A percentile compares a stretch with the other conserved stretches of the same genome.
phyloP scores from a whole-genome alignment of 345 rosid species.

The Raphanus sativus region DNA sequence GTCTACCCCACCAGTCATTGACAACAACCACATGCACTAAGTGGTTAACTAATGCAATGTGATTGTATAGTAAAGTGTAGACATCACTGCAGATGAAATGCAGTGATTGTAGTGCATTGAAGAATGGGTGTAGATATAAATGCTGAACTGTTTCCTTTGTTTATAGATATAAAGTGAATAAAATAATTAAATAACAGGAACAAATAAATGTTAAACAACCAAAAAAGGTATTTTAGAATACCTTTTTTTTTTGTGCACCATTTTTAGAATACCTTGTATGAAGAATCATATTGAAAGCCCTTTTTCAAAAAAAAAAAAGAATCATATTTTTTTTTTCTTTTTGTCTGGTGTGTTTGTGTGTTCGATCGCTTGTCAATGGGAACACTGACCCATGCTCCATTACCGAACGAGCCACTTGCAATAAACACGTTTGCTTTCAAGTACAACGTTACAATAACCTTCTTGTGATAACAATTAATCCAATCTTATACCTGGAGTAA shows the following conservation, averaged over 20 bases:
- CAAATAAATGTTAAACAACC: neutral
- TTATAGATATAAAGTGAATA: neutral
- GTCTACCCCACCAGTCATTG: neutral
- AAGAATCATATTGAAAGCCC: no score
- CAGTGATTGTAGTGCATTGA: neutral
- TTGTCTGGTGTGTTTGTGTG: neutral
- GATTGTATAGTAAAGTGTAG: neutral
- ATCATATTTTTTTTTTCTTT: neutral
- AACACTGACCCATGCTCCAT: neutral
- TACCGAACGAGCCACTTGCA: neutral
- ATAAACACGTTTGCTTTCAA: neutral
- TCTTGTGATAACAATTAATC: neutral
- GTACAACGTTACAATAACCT: neutral
- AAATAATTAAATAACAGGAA: neutral
- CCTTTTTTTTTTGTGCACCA: no score
- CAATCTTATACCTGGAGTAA: neutral
- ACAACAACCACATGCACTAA: neutral
- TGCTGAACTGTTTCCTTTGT: neutral
- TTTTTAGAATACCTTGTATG: no score
- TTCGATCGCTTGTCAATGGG: neutral
- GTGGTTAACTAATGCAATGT: neutral
- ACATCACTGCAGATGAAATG: neutral
- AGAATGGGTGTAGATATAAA: no score
- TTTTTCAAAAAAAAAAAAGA: no score
- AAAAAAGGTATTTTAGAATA: neutral